Percentiles rank a stretch among this genome's conserved stretches.
phyloP scores from a whole-genome alignment of 2,329 filamentous ascomycete species.

The Ophiostoma tasmaniense region DNA sequence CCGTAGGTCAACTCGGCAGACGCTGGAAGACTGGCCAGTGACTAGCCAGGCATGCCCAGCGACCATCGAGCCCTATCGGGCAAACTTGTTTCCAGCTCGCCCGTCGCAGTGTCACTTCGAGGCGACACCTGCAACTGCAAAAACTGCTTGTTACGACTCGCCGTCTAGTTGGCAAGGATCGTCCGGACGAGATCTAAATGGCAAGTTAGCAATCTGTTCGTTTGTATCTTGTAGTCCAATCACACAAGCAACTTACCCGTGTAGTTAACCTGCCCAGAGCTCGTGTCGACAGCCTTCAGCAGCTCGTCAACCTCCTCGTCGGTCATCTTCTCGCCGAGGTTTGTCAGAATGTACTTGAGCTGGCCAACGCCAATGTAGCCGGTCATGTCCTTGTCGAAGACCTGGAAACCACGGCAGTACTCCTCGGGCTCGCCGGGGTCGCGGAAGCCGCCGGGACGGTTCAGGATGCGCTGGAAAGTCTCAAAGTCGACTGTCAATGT shows the following conservation, averaged over 20 bases:
- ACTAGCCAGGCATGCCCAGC: neutral
- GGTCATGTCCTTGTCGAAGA: conserved; percentile 98
- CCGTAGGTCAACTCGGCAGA: neutral
- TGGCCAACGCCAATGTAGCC: conserved; percentile 97
- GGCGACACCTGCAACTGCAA: neutral
- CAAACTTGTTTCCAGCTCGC: neutral
- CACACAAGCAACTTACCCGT: conserved; percentile 55
- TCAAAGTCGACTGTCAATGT: conserved; percentile 78
- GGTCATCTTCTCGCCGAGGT: conserved; percentile 97
- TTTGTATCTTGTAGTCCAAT: neutral
- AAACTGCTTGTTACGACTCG: neutral
- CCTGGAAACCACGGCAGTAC: conserved; percentile 97
- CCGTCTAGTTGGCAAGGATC: conserved; percentile 68
- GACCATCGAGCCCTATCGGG: neutral
- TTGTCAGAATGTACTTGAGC: conserved; percentile 95
- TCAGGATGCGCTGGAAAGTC: conserved; percentile 91
- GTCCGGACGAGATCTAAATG: conserved; percentile 68
- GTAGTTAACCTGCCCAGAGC: conserved; percentile 95
- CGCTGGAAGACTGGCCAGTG: neutral
- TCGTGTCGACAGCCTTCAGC: conserved; percentile 95
- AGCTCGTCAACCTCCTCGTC: conserved; percentile 98
- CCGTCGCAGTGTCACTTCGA: neutral
- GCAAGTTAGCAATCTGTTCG: neutral
- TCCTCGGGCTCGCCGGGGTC: conserved; percentile 96
- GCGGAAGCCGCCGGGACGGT: conserved; percentile 95